phyloP scores from a whole-genome alignment of 306 rosid species.

The Dryas octopetala region DNA sequence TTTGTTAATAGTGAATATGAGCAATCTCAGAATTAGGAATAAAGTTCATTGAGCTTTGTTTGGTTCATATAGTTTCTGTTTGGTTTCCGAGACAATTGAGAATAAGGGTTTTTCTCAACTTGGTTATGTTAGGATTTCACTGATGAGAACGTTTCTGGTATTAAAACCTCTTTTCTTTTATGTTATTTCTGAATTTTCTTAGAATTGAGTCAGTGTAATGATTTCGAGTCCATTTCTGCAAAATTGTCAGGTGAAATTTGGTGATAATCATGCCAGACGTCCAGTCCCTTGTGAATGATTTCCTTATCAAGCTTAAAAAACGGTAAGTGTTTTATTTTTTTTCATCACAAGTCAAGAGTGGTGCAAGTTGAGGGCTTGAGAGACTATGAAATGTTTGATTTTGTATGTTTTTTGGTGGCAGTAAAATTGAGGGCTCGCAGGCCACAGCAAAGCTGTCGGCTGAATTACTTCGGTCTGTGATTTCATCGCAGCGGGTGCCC shows the following conservation, averaged over 20 bases:
- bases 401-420: conserved; percentile 22
- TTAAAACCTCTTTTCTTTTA: neutral
- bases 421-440: conserved; percentile 95
- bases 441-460: conserved; percentile 85
- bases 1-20: neutral
- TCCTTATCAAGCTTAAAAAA: conserved; percentile 68
- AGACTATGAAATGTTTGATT: neutral
- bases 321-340: conserved; percentile 41
- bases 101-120: neutral
- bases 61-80: neutral
- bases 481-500: conserved; percentile 82
- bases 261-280: conserved; percentile 80
- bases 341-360: conserved; percentile 10
- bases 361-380: neutral
- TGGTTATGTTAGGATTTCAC: no score
- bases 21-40: neutral
- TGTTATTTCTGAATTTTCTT: neutral
- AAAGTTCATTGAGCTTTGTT: neutral
- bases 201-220: no score
- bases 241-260: conserved; percentile 37
- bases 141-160: no score
- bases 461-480: conserved; percentile 76
- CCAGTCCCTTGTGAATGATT: conserved; percentile 69
- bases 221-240: neutral
- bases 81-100: neutral